A percentile compares a stretch with the other conserved stretches of the same genome.
These are phyloP conservation scores for Xylaria sp. DNA, from an alignment of 2,329 filamentous ascomycete species.

Conservation along the genomic window DNA sequence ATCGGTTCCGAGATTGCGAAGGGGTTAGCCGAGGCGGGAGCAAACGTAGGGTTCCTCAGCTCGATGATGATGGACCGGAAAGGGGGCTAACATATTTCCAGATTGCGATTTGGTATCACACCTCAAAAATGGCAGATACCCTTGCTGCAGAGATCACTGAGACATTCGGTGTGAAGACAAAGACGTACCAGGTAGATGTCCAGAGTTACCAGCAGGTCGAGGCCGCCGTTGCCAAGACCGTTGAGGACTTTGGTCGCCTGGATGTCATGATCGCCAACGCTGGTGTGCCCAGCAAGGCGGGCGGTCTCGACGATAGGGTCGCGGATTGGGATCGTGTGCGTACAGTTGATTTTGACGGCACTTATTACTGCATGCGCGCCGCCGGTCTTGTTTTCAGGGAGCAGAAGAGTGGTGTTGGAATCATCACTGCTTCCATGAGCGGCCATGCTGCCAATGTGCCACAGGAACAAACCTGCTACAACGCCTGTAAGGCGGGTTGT, in stretches of 20 bases:
- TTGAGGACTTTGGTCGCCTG: slow-evolving; percentile 49
- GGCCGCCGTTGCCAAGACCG: slow-evolving; percentile 45
- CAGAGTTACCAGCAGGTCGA: slow-evolving; percentile 43
- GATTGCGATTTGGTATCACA: slow-evolving; percentile 42
- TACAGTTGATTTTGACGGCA: slow-evolving; percentile 49
- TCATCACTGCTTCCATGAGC: slow-evolving; percentile 51
- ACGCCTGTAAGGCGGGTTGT: slow-evolving; percentile 28
- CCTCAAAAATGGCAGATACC: slow-evolving; percentile 32
- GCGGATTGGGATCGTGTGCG: slow-evolving; percentile 48
- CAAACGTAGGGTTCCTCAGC: slow-evolving; percentile 31
- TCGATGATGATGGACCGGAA: not conserved
- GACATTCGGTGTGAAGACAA: slow-evolving; percentile 36
- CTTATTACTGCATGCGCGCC: slow-evolving; percentile 50
- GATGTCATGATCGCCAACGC: slow-evolving; percentile 52
- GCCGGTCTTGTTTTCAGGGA: slow-evolving; percentile 50
- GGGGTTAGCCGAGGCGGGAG: slow-evolving; percentile 52
- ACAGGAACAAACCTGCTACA: slow-evolving; percentile 45
- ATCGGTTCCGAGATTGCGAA: slow-evolving; percentile 51
- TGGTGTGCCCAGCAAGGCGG: slow-evolving; percentile 49
- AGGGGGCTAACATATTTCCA: slow-evolving; percentile 14
- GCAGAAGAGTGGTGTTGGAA: slow-evolving; percentile 50
- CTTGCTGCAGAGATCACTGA: slow-evolving; percentile 33
- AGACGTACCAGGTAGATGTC: slow-evolving; percentile 37
- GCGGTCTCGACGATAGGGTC: slow-evolving; percentile 46
- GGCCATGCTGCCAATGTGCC: slow-evolving; percentile 45